These are phyloP conservation scores for Mycena sp. DNA, from an alignment of 1,284 basidiomycete genomes.

Conservation along the genomic window DNA sequence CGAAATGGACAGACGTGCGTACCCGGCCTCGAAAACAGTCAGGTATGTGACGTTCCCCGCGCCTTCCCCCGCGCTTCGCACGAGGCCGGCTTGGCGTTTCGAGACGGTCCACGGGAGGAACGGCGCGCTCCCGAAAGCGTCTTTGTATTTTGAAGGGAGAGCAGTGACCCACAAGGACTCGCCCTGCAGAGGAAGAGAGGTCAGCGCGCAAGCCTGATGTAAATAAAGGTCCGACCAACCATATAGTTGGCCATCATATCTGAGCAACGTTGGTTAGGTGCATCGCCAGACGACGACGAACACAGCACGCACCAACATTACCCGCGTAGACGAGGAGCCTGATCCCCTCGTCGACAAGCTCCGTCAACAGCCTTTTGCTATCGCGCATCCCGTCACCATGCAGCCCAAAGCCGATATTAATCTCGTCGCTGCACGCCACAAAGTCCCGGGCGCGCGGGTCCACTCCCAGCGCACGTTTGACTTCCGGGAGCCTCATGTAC, in stretches of 20 bases:
- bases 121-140: constrained; percentile 8
- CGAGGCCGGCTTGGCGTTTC: constrained; percentile 9
- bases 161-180: constrained; percentile 7
- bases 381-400: constrained; percentile 51
- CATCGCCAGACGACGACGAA: constrained; percentile 40
- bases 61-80: constrained; percentile 15
- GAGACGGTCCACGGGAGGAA: constrained; percentile 19
- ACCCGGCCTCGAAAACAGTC: constrained; percentile 22
- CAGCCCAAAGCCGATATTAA: constrained; percentile 42
- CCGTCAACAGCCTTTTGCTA: constrained; percentile 61
- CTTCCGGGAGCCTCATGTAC: constrained; percentile 40
- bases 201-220: not conserved
- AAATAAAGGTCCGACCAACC: not conserved
- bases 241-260: constrained; percentile 24
- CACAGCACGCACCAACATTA: constrained; percentile 63
- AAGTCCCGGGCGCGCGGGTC: constrained; percentile 8
- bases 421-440: not conserved
- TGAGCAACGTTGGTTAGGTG: not conserved
- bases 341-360: constrained; percentile 67
- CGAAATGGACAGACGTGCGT: not conserved
- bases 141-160: constrained; percentile 11
- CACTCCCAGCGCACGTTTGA: constrained; percentile 2
- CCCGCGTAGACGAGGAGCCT: constrained; percentile 60
- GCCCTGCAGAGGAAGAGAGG: not conserved
- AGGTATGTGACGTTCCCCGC: constrained; percentile 22